Base-by-base conservation (phyloP, 345 rosid genomes). In the Murraya paniculata region DNA sequence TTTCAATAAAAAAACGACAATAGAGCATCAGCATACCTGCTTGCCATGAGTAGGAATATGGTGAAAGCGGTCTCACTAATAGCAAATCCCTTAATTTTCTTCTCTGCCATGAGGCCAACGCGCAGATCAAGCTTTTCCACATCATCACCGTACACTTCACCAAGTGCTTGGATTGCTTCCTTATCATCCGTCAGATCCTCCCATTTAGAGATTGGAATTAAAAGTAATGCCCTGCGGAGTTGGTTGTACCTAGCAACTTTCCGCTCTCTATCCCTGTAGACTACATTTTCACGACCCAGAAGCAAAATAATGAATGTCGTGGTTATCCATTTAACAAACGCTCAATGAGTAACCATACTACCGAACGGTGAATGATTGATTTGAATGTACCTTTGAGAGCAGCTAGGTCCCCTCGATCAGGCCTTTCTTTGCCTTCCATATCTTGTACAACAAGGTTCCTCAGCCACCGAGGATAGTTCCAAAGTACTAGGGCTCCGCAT, bases 251-350 rank as follows among this genome's bases (percentile, higher is more conserved):
- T 78, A 0, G 90, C 85, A 5, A 91, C 87, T 22, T 69, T 85
- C 59, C 91, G 89, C 77, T 91, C 92, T 67, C 94, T 83, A 39
- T 91, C 94, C 61, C 92, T 85, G 14, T 91, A 86, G 56, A 91
- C 72, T 48, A 9, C 9, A 4, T 67, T n/a, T 19, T 38, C 41
- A 38, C 8, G 10, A 38, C 41, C 9, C 41, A 38, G 9, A 8
- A 38, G 9, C 41, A 38, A 38, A 38, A 38, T 38, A 38, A 8
- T 2, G 41, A 38, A 7, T 38, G 8, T 38, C 41, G 8, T 9
- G 41, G 1, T 38, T 38, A 38, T 38, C 41, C 10, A 38, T 10
- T 38, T 38, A 38, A 8, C 41, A 38, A 7, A 38, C 10, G 2
- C 2, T 38, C 2, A 8, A 38, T 38, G 41, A 38, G 8, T 38